These are phyloP conservation scores for Pestalotiopsis sp. DNA, from an alignment of 2,329 filamentous ascomycete species.

Conservation along the genomic window DNA sequence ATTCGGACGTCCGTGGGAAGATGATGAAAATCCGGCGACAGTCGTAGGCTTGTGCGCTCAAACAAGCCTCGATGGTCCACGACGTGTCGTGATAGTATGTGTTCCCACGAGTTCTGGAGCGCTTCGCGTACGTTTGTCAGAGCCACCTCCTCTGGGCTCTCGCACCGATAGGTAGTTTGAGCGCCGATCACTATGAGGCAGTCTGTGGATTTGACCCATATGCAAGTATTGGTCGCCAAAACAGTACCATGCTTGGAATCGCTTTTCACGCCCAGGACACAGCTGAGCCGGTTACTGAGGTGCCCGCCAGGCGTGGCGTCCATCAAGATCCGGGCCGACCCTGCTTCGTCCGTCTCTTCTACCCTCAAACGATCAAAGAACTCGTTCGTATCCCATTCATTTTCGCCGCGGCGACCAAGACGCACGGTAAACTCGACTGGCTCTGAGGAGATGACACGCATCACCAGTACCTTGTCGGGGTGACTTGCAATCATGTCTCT, in stretches of 20 bases:
- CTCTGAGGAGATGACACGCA: conserved; percentile 21
- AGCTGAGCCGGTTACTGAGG: conserved; percentile 34
- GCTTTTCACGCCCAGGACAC: conserved; percentile 28
- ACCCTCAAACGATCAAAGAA: conserved; percentile 40
- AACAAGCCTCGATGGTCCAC: conserved; percentile 26
- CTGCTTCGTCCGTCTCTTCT: conserved; percentile 14
- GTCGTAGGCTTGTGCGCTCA: conserved; percentile 21
- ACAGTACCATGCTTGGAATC: conserved; percentile 24
- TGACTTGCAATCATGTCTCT: conserved; percentile 27
- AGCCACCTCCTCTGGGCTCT: conserved; percentile 29
- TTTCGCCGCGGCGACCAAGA: conserved; percentile 40
- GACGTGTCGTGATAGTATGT: conserved; percentile 21
- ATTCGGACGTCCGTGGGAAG: conserved; percentile 21
- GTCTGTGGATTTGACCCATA: conserved; percentile 38
- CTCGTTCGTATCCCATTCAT: conserved; percentile 46
- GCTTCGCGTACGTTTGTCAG: conserved; percentile 25
- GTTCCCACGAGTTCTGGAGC: conserved; percentile 20
- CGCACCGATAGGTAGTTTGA: conserved; percentile 40
- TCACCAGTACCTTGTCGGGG: conserved; percentile 24
- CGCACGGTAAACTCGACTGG: conserved; percentile 26
- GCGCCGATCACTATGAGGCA: conserved; percentile 40
- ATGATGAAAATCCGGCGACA: conserved; percentile 25
- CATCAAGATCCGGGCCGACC: conserved; percentile 32
- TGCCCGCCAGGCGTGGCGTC: conserved; percentile 39
- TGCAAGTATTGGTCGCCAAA: conserved; percentile 34